These are phyloP conservation scores for Podila verticillata DNA, from an alignment of 192 early-diverging fungal species.

Conservation along the genomic window DNA sequence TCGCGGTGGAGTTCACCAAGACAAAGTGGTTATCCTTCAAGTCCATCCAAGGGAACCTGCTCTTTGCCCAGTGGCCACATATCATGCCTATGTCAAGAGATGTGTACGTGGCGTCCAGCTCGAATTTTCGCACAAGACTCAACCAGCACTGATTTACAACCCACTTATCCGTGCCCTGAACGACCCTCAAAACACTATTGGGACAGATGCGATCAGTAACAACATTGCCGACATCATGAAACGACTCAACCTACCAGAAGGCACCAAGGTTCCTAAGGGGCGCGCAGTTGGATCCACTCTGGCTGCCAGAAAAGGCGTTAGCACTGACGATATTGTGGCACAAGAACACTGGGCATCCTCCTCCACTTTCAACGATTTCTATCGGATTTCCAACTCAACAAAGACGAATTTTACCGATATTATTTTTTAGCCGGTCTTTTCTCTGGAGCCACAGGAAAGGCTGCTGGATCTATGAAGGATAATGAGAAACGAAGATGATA, in stretches of 20 bases:
- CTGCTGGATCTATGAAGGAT: neutral
- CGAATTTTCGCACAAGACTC: neutral
- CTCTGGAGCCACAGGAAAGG: slow-evolving; percentile 19
- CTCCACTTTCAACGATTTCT: slow-evolving; percentile 3
- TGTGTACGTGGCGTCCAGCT: neutral
- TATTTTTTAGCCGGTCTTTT: neutral
- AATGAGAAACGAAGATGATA: slow-evolving; percentile 16
- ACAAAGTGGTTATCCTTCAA: neutral
- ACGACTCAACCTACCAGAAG: neutral
- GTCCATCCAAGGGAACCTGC: neutral
- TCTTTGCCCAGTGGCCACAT: slow-evolving; percentile 7
- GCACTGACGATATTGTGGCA: slow-evolving; percentile 13
- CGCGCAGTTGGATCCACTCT: slow-evolving; percentile 5
- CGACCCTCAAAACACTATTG: neutral
- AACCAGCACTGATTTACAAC: neutral
- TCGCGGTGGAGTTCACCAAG: neutral
- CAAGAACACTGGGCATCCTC: slow-evolving; percentile 12
- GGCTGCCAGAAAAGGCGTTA: neutral
- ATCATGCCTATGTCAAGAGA: neutral
- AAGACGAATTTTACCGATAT: slow-evolving; percentile 7
- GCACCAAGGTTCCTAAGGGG: slow-evolving; percentile 2
- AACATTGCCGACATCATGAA: slow-evolving; percentile 9
- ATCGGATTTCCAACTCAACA: slow-evolving; percentile 13
- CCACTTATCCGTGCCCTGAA: neutral
- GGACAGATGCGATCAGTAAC: slow-evolving; percentile 2